These are phyloP conservation scores for Penicillium antarcticum DNA, from an alignment of 495 filamentous ascomycete genomes.

Conservation along the genomic window DNA sequence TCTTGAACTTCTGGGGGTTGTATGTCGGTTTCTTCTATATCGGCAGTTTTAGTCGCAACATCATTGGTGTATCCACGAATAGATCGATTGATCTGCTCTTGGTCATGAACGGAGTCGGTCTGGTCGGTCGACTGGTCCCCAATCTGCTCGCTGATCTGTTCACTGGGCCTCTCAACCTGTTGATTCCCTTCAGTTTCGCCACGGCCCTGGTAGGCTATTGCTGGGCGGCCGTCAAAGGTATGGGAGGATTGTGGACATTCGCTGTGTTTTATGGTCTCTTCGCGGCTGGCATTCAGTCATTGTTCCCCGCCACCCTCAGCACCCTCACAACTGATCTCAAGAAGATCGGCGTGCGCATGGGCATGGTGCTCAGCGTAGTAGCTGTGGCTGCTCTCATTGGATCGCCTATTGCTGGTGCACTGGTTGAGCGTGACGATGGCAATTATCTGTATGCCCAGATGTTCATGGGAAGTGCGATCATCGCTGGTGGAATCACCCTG, in stretches of 20 bases:
- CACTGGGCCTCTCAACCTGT: conserved; percentile 60
- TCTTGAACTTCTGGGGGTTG: conserved; percentile 62
- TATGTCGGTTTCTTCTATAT: conserved; percentile 81
- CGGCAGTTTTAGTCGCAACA: conserved; percentile 55
- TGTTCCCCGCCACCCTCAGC: conserved; percentile 59
- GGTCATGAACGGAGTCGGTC: conserved; percentile 68
- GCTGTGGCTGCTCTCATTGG: conserved; percentile 71
- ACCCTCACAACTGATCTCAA: conserved; percentile 61
- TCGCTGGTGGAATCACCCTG: conserved; percentile 49
- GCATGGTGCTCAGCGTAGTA: conserved; percentile 76
- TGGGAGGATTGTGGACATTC: conserved; percentile 55
- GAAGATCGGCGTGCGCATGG: conserved; percentile 70
- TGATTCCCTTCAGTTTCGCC: conserved; percentile 52
- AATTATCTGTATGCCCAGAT: conserved; percentile 58
- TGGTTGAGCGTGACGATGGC: conserved; percentile 49
- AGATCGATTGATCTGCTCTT: conserved; percentile 65
- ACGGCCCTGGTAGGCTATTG: conserved; percentile 53
- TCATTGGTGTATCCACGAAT: conserved; percentile 50
- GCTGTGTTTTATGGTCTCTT: conserved; percentile 60
- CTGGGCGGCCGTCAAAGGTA: conserved; percentile 58
- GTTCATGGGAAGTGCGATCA: conserved; percentile 43
- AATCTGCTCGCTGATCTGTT: conserved; percentile 60
- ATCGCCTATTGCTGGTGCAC: conserved; percentile 67
- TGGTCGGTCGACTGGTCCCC: conserved; percentile 62
- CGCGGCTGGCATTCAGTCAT: conserved; percentile 64